A percentile compares a stretch with the other conserved stretches of the same genome.
phyloP scores from a whole-genome alignment of 805 yeast genomes.

The Yarrowia divulgata region DNA sequence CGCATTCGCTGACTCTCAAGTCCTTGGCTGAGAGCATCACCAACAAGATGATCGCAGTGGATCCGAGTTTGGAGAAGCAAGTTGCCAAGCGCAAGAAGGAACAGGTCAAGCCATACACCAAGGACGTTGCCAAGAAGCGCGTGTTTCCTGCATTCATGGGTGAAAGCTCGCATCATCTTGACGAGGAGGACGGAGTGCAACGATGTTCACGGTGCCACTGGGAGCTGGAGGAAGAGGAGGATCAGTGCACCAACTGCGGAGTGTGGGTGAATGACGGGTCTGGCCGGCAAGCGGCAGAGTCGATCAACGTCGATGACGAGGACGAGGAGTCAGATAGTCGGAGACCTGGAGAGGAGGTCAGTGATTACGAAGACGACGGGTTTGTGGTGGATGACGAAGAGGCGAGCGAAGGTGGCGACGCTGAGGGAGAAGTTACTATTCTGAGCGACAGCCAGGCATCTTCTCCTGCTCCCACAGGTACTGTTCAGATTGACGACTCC shows the following conservation, averaged over 20 bases:
- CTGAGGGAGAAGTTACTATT: slow-evolving; percentile 1
- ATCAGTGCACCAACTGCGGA: slow-evolving; percentile 19
- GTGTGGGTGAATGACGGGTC: slow-evolving; percentile 25
- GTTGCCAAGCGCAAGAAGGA: background rate
- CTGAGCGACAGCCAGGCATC: slow-evolving; percentile 18
- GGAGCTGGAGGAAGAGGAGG: slow-evolving; percentile 34
- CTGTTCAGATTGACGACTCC: slow-evolving; percentile 19
- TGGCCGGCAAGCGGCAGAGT: background rate
- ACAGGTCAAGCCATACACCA: slow-evolving; percentile 15
- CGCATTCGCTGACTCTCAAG: slow-evolving; percentile 7
- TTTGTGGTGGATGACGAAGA: slow-evolving; percentile 24
- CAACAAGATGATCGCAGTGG: background rate
- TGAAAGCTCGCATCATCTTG: background rate
- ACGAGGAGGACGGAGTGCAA: slow-evolving; percentile 30
- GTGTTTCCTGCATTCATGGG: slow-evolving; percentile 5
- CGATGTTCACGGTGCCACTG: slow-evolving; percentile 34
- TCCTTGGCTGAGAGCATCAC: background rate
- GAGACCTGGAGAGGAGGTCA: slow-evolving; percentile 12
- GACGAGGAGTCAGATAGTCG: slow-evolving; percentile 4
- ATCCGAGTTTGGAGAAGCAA: background rate
- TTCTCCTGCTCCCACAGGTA: slow-evolving; percentile 3
- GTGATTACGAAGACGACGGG: slow-evolving; percentile 25
- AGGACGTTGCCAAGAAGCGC: background rate
- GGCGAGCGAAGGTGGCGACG: slow-evolving; percentile 5
- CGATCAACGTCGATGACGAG: slow-evolving; percentile 1